Percentiles rank a stretch among this genome's conserved stretches.
These are phyloP conservation scores for Suhomyces anneliseae DNA, from an alignment of 1,139 yeast genomes.

Conservation along the genomic window DNA sequence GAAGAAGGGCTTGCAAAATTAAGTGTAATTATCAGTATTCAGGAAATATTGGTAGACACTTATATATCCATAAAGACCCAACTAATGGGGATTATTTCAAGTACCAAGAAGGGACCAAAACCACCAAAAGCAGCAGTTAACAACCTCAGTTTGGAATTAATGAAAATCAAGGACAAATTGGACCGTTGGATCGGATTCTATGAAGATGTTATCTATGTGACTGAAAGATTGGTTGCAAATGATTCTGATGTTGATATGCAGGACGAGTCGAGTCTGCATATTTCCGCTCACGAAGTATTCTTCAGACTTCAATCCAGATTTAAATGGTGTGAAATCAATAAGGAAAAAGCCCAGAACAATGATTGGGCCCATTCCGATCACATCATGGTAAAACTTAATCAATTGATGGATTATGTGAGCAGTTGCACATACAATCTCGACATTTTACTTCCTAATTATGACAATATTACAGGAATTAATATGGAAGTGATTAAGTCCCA, in stretches of 20 bases:
- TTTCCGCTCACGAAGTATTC: neutral
- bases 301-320: slow-evolving; percentile 20
- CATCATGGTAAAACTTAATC: slow-evolving; percentile 26
- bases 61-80: slow-evolving; percentile 36
- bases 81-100: slow-evolving; percentile 19
- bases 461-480: slow-evolving; percentile 60
- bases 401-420: slow-evolving; percentile 17
- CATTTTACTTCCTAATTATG: slow-evolving; percentile 45
- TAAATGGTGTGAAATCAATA: slow-evolving; percentile 37
- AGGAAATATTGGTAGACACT: slow-evolving; percentile 59
- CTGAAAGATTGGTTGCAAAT: neutral
- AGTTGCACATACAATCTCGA: slow-evolving; percentile 11
- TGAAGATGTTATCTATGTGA: slow-evolving; percentile 11
- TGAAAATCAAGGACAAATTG: slow-evolving; percentile 37
- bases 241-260: neutral
- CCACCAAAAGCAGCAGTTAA: slow-evolving; percentile 27
- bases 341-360: slow-evolving; percentile 32
- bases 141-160: slow-evolving; percentile 37
- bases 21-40: slow-evolving; percentile 33
- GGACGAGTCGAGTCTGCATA: neutral
- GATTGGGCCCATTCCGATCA: slow-evolving; percentile 32
- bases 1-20: slow-evolving; percentile 3
- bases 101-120: slow-evolving; percentile 20
- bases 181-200: slow-evolving; percentile 36
- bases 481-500: slow-evolving; percentile 55